Evolutionary conservation across 2,329 filamentous ascomycete species (phyloP), one percentile per base, ranked within the genome.

Genomic region (Graphilbum ipis-grandicollis): DNA sequence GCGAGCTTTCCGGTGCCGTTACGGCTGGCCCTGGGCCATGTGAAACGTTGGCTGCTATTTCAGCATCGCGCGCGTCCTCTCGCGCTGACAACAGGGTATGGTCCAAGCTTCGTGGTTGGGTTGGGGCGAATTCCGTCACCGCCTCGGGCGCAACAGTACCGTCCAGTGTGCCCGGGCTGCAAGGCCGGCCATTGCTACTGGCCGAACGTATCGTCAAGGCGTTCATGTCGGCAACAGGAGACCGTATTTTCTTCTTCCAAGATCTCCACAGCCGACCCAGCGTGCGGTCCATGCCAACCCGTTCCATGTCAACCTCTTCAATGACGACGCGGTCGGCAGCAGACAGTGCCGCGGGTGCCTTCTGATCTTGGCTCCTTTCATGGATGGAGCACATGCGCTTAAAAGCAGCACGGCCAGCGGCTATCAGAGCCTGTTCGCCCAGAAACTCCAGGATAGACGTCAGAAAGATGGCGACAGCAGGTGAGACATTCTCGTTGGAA

Each of bases 371-470:
- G 23, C 71, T 67, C 43, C 71, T 75, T 40, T 75, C 66, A 36
- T 68, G 64, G 47, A 67, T 71, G 28, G 59, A 53, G 30, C 67
- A 65, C 48, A 76, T 63, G 44, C 82, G 72, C 38, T 75, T 69
- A 51, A 75, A 84, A 1, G 90, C 79, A 21, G 83, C 84, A 51
- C 93, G 80, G 13, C 83, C 83, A 14, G 85, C 82, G 29, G 92
- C 71, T n/a, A 86, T 71, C 42, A 98, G 62, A 7, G 84, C 80
- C 52, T 93, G 81, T 56, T 98, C 90, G 23, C 83, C 88, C 56
- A 98, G 75, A 50, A 85, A 90, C 56, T 98, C 90, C 31, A 98
- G 64, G 42, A 98, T 83, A 0, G 88, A 92, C 1, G 90, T 94
- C 33, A 98, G 62, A 57, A 96, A 98, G 45, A 98, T 96, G 40